Evolutionary conservation across 371 early-diverging fungal species (phyloP), one percentile per base, ranked within the genome.

Genomic region (Catenaria anguillulae): DNA sequence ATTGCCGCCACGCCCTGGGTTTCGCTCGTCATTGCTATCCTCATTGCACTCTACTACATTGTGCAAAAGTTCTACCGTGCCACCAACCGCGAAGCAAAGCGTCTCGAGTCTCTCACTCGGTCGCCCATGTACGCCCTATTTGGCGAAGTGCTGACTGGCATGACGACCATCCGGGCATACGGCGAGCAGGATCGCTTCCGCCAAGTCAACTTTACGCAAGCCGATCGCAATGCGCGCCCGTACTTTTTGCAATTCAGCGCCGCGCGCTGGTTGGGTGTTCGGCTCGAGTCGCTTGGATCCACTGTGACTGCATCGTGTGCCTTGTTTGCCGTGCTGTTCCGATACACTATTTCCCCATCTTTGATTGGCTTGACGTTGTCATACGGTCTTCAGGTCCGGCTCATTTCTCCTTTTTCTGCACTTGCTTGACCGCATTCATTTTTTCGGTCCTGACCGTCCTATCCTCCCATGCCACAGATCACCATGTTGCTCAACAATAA

Each of bases 81-180:
- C 17, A 82, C 85, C 2, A 83, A 84, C 0, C 84, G 89, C 65
- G 86, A 87, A 61, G 70, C 88, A 37, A 90, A 90, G 72, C 83
- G 87, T 4, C 69, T 87, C 50, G 92, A 92, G 65, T 83, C 92
- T 0, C 74, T 82, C 2, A 82, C 87, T 2, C 78, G 86, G 60
- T 87, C 88, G 35, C 92, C 92, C 0, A 76, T 92, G 5, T 93
- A 86, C 61, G 81, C 89, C 17, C 86, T 89, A 55, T 33, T 58
- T 31, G 17, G 17, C 17, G 36, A 58, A 31, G 12, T 26, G 2
- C 21, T 21, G 1, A 58, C 33, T 12, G 58, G 58, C 35, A 81
- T 83, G 0, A 72, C 81, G 2, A 87, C 89, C 2, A 88, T 93
- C 52, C 84, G 94, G 37, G 90, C 94, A 1, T 92, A 85, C 73